A percentile compares a stretch with the other conserved stretches of the same genome.
Conservation (phyloP, 176 grass and related monocot genomes). For the Ensete glaucum region DNA sequence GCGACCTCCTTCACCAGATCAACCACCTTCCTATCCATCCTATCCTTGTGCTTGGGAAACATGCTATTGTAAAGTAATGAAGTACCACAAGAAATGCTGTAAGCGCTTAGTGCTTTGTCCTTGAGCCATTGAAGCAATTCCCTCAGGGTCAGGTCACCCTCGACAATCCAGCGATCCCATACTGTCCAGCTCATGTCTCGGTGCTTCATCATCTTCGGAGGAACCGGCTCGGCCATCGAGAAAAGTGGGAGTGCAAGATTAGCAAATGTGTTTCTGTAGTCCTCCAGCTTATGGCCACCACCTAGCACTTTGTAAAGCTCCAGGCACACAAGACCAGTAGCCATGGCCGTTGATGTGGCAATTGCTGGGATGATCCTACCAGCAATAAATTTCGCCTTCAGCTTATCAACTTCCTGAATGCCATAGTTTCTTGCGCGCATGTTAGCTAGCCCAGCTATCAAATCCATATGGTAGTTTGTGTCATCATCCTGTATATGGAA, state of each 20-base stretch:
- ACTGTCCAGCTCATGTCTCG: slow-evolving; percentile 63
- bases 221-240: slow-evolving; percentile 88
- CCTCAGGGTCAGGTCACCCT: slow-evolving; percentile 55
- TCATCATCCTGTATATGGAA: slow-evolving; percentile 60
- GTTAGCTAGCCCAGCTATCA: slow-evolving; percentile 77
- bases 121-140: slow-evolving; percentile 75
- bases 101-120: slow-evolving; percentile 56
- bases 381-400: slow-evolving; percentile 92
- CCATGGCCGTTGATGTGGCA: slow-evolving; percentile 58
- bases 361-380: slow-evolving; percentile 83
- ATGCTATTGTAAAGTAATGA: slow-evolving; percentile 83
- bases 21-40: slow-evolving; percentile 39
- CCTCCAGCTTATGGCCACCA: slow-evolving; percentile 55
- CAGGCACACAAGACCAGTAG: slow-evolving; percentile 70
- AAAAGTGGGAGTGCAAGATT: slow-evolving; percentile 78
- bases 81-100: slow-evolving; percentile 78
- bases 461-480: slow-evolving; percentile 88
- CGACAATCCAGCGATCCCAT: slow-evolving; percentile 74
- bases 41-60: slow-evolving; percentile 63
- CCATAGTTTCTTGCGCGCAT: slow-evolving; percentile 89
- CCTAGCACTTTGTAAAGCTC: slow-evolving; percentile 77
- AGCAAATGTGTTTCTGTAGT: slow-evolving; percentile 76
- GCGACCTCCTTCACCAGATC: slow-evolving; percentile 50
- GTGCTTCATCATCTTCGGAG: slow-evolving; percentile 53
- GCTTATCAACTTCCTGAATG: slow-evolving; percentile 80